phyloP scores from a whole-genome alignment of 257 asterid genomes.

The Agastache rugosa region DNA sequence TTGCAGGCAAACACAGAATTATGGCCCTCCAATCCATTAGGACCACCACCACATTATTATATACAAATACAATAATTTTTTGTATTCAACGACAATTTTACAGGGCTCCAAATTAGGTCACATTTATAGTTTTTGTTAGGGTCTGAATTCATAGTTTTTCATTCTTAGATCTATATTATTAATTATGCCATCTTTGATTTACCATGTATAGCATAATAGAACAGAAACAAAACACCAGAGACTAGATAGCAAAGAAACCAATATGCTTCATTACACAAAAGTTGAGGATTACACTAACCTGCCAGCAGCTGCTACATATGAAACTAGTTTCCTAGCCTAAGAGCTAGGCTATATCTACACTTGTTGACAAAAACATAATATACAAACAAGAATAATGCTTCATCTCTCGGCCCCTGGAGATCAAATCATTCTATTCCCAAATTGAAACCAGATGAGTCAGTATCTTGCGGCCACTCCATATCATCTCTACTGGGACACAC shows the following conservation, averaged over 20 bases:
- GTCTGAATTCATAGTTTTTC: too few relatives aligned
- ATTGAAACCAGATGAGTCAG: conserved; percentile 28
- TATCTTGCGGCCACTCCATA: conserved; percentile 36
- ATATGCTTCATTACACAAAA: neutral
- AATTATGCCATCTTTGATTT: too few relatives aligned
- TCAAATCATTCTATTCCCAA: conserved; percentile 26
- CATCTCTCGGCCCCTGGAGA: neutral
- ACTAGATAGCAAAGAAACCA: neutral
- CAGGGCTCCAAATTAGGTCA: neutral
- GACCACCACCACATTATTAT: neutral
- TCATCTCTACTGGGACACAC: conserved; percentile 33
- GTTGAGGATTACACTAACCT: conserved; percentile 23
- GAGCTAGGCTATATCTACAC: conserved; percentile 39
- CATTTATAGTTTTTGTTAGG: too few relatives aligned
- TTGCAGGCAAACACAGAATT: too few relatives aligned
- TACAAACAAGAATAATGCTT: conserved; percentile 26
- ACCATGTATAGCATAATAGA: too few relatives aligned
- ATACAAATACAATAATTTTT: too few relatives aligned
- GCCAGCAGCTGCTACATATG: neutral
- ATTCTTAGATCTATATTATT: too few relatives aligned
- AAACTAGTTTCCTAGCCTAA: conserved; percentile 8
- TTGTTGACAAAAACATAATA: conserved; percentile 37
- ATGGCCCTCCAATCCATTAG: neutral
- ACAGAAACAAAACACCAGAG: neutral
- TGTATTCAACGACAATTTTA: too few relatives aligned